These are phyloP conservation scores for Odonthalia washingtoniensis DNA, from an alignment of 31 red algal species.

Conservation along the genomic window DNA sequence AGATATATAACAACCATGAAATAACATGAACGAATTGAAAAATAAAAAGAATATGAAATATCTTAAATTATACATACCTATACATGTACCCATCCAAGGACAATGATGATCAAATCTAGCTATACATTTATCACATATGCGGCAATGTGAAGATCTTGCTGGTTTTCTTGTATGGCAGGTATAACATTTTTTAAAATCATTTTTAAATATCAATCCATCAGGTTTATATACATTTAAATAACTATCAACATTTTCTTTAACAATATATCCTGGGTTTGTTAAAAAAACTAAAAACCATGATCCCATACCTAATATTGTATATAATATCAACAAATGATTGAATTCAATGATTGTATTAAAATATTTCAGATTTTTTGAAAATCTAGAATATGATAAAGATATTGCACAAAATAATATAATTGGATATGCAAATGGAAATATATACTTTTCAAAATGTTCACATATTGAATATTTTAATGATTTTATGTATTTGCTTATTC, in stretches of 20 bases:
- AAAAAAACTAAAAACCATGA: background rate
- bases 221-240: background rate
- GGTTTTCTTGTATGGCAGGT: conserved; percentile 93
- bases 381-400: no score
- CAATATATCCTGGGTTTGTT: background rate
- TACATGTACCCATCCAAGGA: conserved; percentile 78
- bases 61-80: conserved; percentile 92
- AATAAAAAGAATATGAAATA: conserved; percentile 90
- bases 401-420: no score
- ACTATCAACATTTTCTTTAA: background rate
- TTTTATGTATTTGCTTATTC: no score
- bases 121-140: conserved; percentile 98
- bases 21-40: background rate
- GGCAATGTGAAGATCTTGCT: conserved; percentile 84
- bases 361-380: no score
- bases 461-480: no score
- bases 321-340: no score
- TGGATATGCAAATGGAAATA: no score
- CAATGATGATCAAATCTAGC: conserved; percentile 96
- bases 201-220: background rate
- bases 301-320: background rate
- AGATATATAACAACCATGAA: background rate
- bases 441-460: no score
- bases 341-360: no score
- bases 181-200: conserved; percentile 52